phyloP scores from a whole-genome alignment of 768 basidiomycete genomes.

The Phaffia tasmanica region DNA sequence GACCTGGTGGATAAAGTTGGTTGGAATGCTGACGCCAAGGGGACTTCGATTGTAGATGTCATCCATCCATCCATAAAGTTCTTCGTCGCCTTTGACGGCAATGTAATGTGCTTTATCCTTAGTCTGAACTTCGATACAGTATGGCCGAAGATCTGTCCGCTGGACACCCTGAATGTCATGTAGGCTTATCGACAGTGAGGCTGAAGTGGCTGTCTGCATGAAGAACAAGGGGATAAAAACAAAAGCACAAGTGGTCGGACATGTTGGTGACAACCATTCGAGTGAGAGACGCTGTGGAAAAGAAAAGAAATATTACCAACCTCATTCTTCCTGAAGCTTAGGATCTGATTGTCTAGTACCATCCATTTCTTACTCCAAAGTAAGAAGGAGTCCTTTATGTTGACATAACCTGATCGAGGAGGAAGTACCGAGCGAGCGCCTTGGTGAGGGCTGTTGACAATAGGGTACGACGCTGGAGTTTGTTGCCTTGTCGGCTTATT shows the following conservation, averaged over 20 bases:
- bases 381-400: constrained; percentile 84
- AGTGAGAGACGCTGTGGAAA: not conserved
- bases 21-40: constrained; percentile 83
- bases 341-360: constrained; percentile 63
- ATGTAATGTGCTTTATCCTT: constrained; percentile 71
- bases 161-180: constrained; percentile 76
- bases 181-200: constrained; percentile 54
- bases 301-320: constrained; percentile 47
- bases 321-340: constrained; percentile 84
- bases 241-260: not conserved
- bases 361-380: constrained; percentile 87
- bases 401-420: constrained; percentile 50
- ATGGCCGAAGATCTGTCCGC: constrained; percentile 86
- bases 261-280: not conserved
- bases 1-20: constrained; percentile 97
- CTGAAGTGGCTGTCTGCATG: constrained; percentile 29
- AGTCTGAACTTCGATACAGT: constrained; percentile 77
- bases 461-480: not conserved
- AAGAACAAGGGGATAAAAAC: not conserved
- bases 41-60: constrained; percentile 88
- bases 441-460: not conserved
- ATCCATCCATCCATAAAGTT: constrained; percentile 97
- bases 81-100: constrained; percentile 80
- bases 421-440: not conserved
- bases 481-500: not conserved